Evolutionary conservation across 345 rosid genomes (phyloP), one percentile per base, ranked within the genome.

Genomic region (Salix suchowensis): DNA sequence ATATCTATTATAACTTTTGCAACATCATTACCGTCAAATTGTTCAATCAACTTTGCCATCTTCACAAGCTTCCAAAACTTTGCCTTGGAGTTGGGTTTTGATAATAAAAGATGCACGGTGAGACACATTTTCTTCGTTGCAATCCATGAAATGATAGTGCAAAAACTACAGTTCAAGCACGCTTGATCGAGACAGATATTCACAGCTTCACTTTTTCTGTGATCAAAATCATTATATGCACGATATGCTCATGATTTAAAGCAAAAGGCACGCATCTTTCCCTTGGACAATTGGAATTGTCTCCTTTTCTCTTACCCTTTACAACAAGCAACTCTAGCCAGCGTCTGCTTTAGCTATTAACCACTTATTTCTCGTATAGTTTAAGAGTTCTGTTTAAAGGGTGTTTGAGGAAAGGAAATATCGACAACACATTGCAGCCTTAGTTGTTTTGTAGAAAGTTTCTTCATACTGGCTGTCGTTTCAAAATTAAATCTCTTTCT

Each of bases 101-200:
- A 42, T n/a, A 4, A 3, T n/a, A 55, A 55, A 21, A 55, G 26
- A n/a, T 55, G 10, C 62, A 54, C 1, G 8, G n/a, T 0, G 26
- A 21, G 23, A n/a, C 5, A n/a, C 62, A 0, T 21, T 55, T 55
- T 55, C 62, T 55, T 9, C 62, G 23, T 55, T 11, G 62, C 26
- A n/a, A 8, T 21, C 26, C 13, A n/a, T n/a, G 62, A 55, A 0
- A 55, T 54, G 60, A 21, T 7, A 6, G 24, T 7, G 8, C 60
- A 12, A 54, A 54, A 54, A 2, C 60, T 7, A 7, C 7, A 19
- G 60, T 2, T 9, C 16, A 32, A 69, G 48, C 76, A 75, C 76
- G 82, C 79, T 32, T 54, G 69, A 55, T 52, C 39, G 24, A 40
- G 54, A 52, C 37, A 10, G 30, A 40, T 52, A 71, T 70, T 72